Base-by-base conservation (phyloP, 345 rosid genomes). In the Melaleuca quinquenervia region DNA sequence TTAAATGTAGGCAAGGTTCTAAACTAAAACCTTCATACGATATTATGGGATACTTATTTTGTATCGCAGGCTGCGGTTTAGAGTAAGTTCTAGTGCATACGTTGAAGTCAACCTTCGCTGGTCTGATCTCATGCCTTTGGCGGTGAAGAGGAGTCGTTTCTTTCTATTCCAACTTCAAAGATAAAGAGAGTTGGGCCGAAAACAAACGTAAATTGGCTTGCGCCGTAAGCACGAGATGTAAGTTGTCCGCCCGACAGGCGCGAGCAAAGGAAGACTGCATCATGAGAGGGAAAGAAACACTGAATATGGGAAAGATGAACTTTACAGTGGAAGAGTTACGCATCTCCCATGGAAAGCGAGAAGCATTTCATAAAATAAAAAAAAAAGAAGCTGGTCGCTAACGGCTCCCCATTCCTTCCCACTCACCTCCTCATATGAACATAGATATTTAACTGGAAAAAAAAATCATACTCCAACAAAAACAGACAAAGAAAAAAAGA, bases 401-500 rank as follows among this genome's bases (percentile, higher is more conserved):
- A 84, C 90, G 88, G 78, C 84, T 80, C 78, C 86, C 90, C 82
- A 84, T 85, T 76, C 85, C 88, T 24, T 50, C 86, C 86, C 86
- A 32, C 48, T 70, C 13, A 32, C 55, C 88, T 78, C 83, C n/a
- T n/a, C n/a, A n/a, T n/a, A n/a, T n/a, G n/a, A n/a, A n/a, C n/a
- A n/a, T n/a, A n/a, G n/a, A n/a, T n/a, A n/a, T n/a, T n/a, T n/a
- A n/a, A n/a, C n/a, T n/a, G n/a, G n/a, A n/a, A n/a, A n/a, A n/a
- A n/a, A n/a, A n/a, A n/a, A n/a, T n/a, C n/a, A n/a, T n/a, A n/a
- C n/a, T n/a, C n/a, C n/a, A n/a, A n/a, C n/a, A n/a, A n/a, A n/a
- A n/a, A n/a, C n/a, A n/a, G n/a, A n/a, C n/a, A n/a, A n/a, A n/a
- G n/a, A n/a, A n/a, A n/a, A n/a, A n/a, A n/a, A n/a, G n/a, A n/a